These are phyloP conservation scores for Centrapalus pauciflorus DNA, from an alignment of 129 eudicot species.

Conservation along the genomic window DNA sequence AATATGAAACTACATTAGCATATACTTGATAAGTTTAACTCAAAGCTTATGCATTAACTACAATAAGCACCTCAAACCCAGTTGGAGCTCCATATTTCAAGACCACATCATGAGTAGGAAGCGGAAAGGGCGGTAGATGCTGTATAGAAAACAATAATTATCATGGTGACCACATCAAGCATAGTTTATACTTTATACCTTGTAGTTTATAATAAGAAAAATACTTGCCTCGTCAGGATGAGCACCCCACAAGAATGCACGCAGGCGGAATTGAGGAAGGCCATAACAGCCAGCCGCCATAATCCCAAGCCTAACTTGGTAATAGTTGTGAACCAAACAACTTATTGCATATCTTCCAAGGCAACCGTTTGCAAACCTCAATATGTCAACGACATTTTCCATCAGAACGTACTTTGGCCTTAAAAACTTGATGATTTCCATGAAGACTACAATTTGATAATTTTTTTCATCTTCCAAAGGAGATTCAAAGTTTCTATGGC, in stretches of 20 bases:
- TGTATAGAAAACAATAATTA: constrained; percentile 21
- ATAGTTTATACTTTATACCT: background rate
- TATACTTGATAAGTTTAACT: constrained; percentile 2
- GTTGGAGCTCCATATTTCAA: constrained; percentile 46
- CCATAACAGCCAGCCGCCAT: constrained; percentile 64
- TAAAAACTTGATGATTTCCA: constrained; percentile 46
- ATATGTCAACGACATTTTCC: constrained; percentile 52
- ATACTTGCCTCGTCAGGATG: constrained; percentile 44
- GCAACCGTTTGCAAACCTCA: constrained; percentile 51
- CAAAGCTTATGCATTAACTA: constrained; percentile 5
- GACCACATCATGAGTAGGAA: constrained; percentile 66
- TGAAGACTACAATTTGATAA: constrained; percentile 46
- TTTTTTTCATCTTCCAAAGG: constrained; percentile 58
- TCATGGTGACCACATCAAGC: background rate
- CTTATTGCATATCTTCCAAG: constrained; percentile 62
- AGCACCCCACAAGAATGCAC: constrained; percentile 61
- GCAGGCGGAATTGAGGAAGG: constrained; percentile 51
- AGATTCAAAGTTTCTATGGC: constrained; percentile 48
- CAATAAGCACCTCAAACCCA: constrained; percentile 50
- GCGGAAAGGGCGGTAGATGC: constrained; percentile 64
- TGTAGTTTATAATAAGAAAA: constrained; percentile 7
- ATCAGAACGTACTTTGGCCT: constrained; percentile 45
- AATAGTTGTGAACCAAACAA: constrained; percentile 36
- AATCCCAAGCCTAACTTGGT: constrained; percentile 52
- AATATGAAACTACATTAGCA: constrained; percentile 27